Percentiles rank a stretch among this genome's conserved stretches.
Evolutionary conservation across 2,329 filamentous ascomycete species (phyloP).

Genomic region (Ilyonectria sp.): DNA sequence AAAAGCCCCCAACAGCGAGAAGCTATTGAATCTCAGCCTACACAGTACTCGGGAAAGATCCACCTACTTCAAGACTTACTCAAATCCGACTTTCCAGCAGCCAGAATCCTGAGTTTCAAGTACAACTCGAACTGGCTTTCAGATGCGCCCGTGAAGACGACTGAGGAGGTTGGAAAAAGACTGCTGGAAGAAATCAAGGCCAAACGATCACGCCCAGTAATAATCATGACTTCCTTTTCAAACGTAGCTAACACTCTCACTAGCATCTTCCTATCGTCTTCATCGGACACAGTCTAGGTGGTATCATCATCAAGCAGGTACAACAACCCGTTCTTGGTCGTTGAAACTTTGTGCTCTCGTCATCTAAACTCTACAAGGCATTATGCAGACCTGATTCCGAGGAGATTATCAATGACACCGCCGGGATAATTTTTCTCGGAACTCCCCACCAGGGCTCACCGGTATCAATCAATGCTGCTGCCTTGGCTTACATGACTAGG

Average conservation of each 20-base stretch:
- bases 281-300: conserved; percentile 42
- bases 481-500: not conserved
- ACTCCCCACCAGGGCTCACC: conserved; percentile 36
- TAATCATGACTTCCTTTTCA: not conserved
- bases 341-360: not conserved
- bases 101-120: conserved; percentile 38
- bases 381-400: conserved; percentile 15
- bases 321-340: not conserved
- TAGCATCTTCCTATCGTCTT: conserved; percentile 40
- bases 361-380: conserved; percentile 7
- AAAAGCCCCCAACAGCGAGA: not conserved
- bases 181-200: conserved; percentile 14
- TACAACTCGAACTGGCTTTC: conserved; percentile 43
- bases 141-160: conserved; percentile 37
- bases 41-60: not conserved
- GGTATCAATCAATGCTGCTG: conserved; percentile 16
- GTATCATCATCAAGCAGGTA: conserved; percentile 43
- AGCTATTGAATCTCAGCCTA: not conserved
- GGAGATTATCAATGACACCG: conserved; percentile 27
- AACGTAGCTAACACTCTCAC: not conserved
- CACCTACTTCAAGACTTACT: conserved; percentile 37
- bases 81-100: conserved; percentile 33
- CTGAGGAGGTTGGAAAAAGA: conserved; percentile 32
- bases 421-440: conserved; percentile 38
- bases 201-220: not conserved